These are phyloP conservation scores for Patellifolia procumbens DNA, from an alignment of 179 eudicot species.

Conservation along the genomic window DNA sequence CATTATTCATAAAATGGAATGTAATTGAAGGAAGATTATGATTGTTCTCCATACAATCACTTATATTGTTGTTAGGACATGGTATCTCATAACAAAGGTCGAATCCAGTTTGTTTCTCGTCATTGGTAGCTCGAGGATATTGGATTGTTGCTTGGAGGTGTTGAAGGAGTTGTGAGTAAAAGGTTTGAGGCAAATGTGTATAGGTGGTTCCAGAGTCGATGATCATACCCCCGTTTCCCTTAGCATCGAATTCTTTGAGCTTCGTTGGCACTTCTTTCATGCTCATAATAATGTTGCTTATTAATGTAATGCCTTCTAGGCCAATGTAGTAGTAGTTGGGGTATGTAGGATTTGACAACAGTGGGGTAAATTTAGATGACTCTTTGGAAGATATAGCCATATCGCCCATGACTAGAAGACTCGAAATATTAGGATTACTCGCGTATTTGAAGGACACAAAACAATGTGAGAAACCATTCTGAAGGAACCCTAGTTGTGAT, in stretches of 20 bases:
- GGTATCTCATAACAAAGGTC: slow-evolving; percentile 60
- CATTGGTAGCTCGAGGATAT: slow-evolving; percentile 46
- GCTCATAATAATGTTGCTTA: slow-evolving; percentile 39
- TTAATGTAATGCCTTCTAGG: slow-evolving; percentile 45
- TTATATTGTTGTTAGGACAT: slow-evolving; percentile 37
- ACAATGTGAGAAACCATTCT: slow-evolving; percentile 60
- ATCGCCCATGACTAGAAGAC: slow-evolving; percentile 58
- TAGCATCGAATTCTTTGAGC: slow-evolving; percentile 45
- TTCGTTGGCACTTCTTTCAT: slow-evolving; percentile 37
- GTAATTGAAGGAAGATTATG: slow-evolving; percentile 46
- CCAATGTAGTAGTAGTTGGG: slow-evolving; percentile 65
- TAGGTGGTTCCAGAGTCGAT: slow-evolving; percentile 73
- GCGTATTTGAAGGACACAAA: slow-evolving; percentile 59
- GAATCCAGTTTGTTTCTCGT: slow-evolving; percentile 47
- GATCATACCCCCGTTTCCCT: slow-evolving; percentile 59
- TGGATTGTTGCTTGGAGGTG: slow-evolving; percentile 30
- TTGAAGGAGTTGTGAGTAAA: slow-evolving; percentile 42
- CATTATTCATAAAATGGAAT: slow-evolving; percentile 54
- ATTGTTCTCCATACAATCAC: slow-evolving; percentile 11
- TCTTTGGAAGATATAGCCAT: slow-evolving; percentile 48
- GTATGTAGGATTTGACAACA: slow-evolving; percentile 45
- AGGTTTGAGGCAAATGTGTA: slow-evolving; percentile 56
- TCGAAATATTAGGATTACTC: slow-evolving; percentile 59
- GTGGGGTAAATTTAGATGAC: slow-evolving; percentile 52
- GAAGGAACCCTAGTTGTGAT: slow-evolving; percentile 56